phyloP scores from a whole-genome alignment of 805 yeast species.

The Candida sphagnicola region DNA sequence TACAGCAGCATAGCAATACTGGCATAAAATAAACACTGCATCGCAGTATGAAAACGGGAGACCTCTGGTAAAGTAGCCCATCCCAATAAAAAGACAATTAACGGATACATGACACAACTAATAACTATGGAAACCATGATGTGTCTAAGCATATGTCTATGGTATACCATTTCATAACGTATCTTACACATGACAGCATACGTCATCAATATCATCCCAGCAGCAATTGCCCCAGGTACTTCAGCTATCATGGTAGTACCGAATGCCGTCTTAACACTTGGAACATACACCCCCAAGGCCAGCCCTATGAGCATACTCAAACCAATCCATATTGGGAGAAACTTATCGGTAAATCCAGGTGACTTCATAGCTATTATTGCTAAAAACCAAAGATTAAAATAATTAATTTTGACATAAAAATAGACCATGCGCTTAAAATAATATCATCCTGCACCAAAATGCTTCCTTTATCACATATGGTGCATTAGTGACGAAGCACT shows the following conservation, averaged over 20 bases:
- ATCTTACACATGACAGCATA: conserved; percentile 54
- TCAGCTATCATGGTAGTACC: conserved; percentile 30
- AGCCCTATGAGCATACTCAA: conserved; percentile 36
- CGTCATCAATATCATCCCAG: conserved; percentile 55
- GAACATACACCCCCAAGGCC: conserved; percentile 39
- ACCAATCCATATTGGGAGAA: conserved; percentile 32
- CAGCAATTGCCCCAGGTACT: conserved; percentile 43
- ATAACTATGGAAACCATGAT: conserved; percentile 38
- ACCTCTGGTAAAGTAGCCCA: conserved; percentile 49
- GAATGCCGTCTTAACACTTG: conserved; percentile 31
- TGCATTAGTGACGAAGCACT: no score
- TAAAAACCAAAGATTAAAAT: no score
- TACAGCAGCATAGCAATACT: conserved; percentile 60
- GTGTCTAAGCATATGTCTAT: conserved; percentile 13
- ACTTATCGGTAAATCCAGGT: conserved; percentile 21
- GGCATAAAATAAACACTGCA: conserved; percentile 58
- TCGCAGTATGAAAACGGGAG: conserved; percentile 47
- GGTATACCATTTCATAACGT: conserved; percentile 38
- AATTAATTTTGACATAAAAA: no score
- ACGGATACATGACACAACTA: conserved; percentile 56
- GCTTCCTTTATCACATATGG: no score
- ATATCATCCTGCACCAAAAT: no score
- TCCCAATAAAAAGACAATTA: conserved; percentile 52
- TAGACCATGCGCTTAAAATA: no score
- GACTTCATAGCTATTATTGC: no score